A percentile compares a stretch with the other conserved stretches of the same genome.
Conservation (phyloP, 805 yeast genomes). For the Hanseniaspora vineae region DNA sequence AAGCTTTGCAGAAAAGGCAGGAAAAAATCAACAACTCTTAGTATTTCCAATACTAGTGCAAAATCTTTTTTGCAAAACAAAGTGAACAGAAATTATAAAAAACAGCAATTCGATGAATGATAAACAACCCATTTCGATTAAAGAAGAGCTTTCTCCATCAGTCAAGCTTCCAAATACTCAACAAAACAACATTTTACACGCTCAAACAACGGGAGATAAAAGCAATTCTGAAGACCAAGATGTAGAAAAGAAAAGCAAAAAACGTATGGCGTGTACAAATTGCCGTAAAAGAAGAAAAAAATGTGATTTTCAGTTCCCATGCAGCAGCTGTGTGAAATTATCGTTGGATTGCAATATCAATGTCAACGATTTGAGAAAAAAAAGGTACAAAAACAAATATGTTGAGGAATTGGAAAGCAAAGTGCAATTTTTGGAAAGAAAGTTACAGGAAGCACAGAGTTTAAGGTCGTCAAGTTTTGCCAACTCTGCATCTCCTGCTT, state of each 20-base stretch:
- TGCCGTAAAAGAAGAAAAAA: conserved; percentile 29
- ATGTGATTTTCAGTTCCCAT: conserved; percentile 37
- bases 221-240: background rate
- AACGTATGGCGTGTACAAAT: conserved; percentile 23
- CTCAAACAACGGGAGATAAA: too few species aligned
- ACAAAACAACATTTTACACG: too few species aligned
- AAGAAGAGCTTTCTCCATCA: too few species aligned
- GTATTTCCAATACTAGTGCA: too few species aligned
- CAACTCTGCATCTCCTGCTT: too few species aligned
- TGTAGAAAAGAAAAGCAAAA: conserved; percentile 1
- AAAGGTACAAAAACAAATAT: conserved; percentile 36
- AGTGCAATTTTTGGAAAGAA: conserved; percentile 18
- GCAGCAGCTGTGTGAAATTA: conserved; percentile 33
- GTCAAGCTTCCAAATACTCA: too few species aligned
- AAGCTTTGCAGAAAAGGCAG: too few species aligned
- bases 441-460: conserved; percentile 14
- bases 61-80: too few species aligned
- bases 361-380: conserved; percentile 37
- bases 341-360: conserved; percentile 34
- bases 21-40: too few species aligned
- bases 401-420: conserved; percentile 32
- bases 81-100: too few species aligned
- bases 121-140: too few species aligned
- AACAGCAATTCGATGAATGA: too few species aligned
- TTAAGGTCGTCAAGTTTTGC: background rate